Evolutionary conservation across 2,329 filamentous ascomycete species (phyloP).

Genomic region (Fusarium bulbicola): DNA sequence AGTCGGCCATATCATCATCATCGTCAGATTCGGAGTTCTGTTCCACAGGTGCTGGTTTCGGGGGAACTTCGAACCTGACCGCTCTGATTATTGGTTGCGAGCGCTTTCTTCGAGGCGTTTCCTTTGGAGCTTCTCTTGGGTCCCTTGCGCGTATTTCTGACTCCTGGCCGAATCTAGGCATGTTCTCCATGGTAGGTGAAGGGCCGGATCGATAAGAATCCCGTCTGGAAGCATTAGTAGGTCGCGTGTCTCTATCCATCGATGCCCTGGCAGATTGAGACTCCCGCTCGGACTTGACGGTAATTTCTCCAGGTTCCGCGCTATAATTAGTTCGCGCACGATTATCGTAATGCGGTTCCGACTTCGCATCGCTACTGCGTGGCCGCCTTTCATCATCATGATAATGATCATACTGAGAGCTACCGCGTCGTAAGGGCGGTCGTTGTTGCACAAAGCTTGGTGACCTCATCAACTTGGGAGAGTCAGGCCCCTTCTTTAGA

Average conservation of each 20-base stretch:
- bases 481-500: constrained; percentile 61
- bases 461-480: constrained; percentile 60
- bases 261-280: constrained; percentile 46
- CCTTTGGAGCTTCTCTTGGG: constrained; percentile 16
- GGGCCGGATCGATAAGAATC: constrained; percentile 32
- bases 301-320: constrained; percentile 59
- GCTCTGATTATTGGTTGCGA: constrained; percentile 45
- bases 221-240: constrained; percentile 17
- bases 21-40: constrained; percentile 61
- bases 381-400: constrained; percentile 57
- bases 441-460: constrained; percentile 59
- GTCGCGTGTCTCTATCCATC: constrained; percentile 36
- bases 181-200: constrained; percentile 38
- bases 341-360: constrained; percentile 52
- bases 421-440: constrained; percentile 51
- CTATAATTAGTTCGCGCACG: constrained; percentile 53
- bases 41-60: constrained; percentile 46
- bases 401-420: constrained; percentile 47
- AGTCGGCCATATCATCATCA: constrained; percentile 67
- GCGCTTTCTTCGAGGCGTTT: constrained; percentile 36
- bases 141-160: constrained; percentile 20
- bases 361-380: constrained; percentile 63
- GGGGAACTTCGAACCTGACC: constrained; percentile 53
- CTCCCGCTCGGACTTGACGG: constrained; percentile 52
- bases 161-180: constrained; percentile 23